Base-by-base conservation (phyloP, 2,329 filamentous ascomycete species). In the Fusarium cicatricum region DNA sequence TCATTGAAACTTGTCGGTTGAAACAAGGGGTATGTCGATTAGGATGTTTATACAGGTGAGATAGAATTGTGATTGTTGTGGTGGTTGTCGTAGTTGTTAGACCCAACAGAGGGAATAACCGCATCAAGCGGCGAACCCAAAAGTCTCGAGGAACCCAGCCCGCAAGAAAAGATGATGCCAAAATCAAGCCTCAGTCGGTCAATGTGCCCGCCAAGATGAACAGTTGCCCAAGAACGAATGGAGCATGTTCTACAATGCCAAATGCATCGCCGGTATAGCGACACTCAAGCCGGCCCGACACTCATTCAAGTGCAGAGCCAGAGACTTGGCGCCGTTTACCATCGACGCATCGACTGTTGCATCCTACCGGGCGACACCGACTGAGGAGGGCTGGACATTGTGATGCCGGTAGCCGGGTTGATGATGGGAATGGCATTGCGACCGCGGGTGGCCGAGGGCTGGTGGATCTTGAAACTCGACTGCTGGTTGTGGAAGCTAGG, bases 391-490 rank as follows among this genome's bases (percentile, higher is more conserved):
- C 92, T 96, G 52, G 92, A 88, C 81, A 97, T 89, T 71, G 87
- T 85, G 75, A 92, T 87, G 71, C 95, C 92, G 52, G 94, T 97
- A 67, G 86, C 90, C 49, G 95, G 95, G 82, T 99, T 96, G 77
- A 98, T 91, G 74, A 99, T 99, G 55, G 94, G 94, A 66, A 98
- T 98, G 71, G 95, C 92, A 76, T 97, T 98, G 77, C 92, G 91
- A 54, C 90, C 87, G 67, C 95, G 91, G 62, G 93, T 91, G 59
- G 93, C 91, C 59, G 93, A 84, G 58, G 93, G 92, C 81, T 97
- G 94, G 78, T 97, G 92, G 60, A 96, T 82, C 80, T 96, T 97
- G 68, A 94, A 69, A 82, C 77, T 86, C 60, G 78, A 77, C 57
- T 82, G 86, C 69, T 87, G 89, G 75, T 78, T 82, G 70, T 90